Evolutionary conservation across 169 alveolate species (phyloP), one percentile per base, ranked within the genome.

Genomic region (Blepharisma undulans): DNA sequence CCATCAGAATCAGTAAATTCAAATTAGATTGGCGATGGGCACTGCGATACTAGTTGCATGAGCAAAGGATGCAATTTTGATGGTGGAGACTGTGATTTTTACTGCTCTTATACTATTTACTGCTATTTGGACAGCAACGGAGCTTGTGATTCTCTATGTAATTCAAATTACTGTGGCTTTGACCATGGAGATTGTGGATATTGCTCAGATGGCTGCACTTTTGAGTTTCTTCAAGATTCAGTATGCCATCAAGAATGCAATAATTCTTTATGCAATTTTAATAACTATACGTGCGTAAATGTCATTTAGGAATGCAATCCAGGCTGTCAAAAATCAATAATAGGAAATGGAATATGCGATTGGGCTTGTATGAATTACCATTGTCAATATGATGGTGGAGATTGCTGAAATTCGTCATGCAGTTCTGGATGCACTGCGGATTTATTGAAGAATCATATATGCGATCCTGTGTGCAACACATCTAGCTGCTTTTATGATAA

Each of bases 111-210:
- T 36, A 5, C 27, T 5, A 4, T 36, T 36, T 4, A 8, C 60
- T 36, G 60, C 60, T 5, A 5, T 36, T 36, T 36, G 8, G 8
- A 36, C 4, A 36, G 89, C 27, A 12, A 78, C 14, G 86, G 86
- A 4, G 22, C 12, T 5, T 78, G 86, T 12, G 86, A 78, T 78
- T 6, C 86, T 21, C 8, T 6, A 22, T 78, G 86, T 12, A 30
- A 78, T 30, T 22, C 86, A 5, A 78, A 5, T 29, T 22, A 27
- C 59, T 78, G 86, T 12, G 86, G 86, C 16, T 78, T 29, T 78
- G 86, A 78, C 14, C 32, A 22, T 12, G 86, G 86, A 78, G 86
- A 78, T 30, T 78, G 86, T 30, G 86, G 60, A 29, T 78, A 27
- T 12, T 82, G 89, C 33, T 21, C 78, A 21, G 22, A 18, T 22